phyloP scores from a whole-genome alignment of 305 asterid species.

The Euphrasia arctica region DNA sequence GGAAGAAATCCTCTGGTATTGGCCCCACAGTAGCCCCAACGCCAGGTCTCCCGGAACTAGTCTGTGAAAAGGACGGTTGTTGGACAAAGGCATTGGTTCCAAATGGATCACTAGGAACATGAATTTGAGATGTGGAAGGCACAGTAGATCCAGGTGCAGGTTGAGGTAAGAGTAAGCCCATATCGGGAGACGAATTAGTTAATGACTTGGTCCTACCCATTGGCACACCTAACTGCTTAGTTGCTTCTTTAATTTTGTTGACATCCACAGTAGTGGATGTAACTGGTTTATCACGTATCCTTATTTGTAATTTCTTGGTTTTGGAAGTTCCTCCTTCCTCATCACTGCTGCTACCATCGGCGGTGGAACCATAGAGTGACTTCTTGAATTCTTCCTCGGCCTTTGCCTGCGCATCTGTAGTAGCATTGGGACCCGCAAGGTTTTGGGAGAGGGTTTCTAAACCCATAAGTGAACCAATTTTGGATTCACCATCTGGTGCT shows the following conservation, averaged over 20 bases:
- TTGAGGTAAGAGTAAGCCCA: slow-evolving; percentile 62
- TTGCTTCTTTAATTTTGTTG: slow-evolving; percentile 95
- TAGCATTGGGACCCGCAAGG: slow-evolving; percentile 38
- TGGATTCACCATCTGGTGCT: slow-evolving; percentile 39
- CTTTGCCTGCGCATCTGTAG: slow-evolving; percentile 88
- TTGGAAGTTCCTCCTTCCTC: slow-evolving; percentile 94
- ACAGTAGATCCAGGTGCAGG: slow-evolving; percentile 32
- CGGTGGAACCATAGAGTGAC: slow-evolving; percentile 63
- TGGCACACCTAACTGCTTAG: slow-evolving; percentile 84
- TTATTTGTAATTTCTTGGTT: slow-evolving; percentile 64
- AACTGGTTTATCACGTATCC: slow-evolving; percentile 86
- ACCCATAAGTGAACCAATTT: slow-evolving; percentile 67
- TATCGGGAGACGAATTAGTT: slow-evolving; percentile 71
- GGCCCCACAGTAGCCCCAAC: slow-evolving; percentile 72
- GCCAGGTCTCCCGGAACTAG: slow-evolving; percentile 49
- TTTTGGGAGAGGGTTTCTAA: slow-evolving; percentile 70
- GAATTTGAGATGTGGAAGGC: slow-evolving; percentile 43
- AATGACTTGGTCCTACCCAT: slow-evolving; percentile 78
- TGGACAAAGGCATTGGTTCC: slow-evolving; percentile 62
- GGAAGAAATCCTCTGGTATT: slow-evolving; percentile 98
- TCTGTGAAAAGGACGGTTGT: slow-evolving; percentile 49
- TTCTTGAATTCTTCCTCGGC: slow-evolving; percentile 98
- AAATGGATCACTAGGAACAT: slow-evolving; percentile 71
- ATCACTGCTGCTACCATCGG: slow-evolving; percentile 85
- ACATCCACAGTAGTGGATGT: slow-evolving; percentile 86